Base-by-base conservation (phyloP, 208 protist genomes). In the Phytomonas francai region DNA sequence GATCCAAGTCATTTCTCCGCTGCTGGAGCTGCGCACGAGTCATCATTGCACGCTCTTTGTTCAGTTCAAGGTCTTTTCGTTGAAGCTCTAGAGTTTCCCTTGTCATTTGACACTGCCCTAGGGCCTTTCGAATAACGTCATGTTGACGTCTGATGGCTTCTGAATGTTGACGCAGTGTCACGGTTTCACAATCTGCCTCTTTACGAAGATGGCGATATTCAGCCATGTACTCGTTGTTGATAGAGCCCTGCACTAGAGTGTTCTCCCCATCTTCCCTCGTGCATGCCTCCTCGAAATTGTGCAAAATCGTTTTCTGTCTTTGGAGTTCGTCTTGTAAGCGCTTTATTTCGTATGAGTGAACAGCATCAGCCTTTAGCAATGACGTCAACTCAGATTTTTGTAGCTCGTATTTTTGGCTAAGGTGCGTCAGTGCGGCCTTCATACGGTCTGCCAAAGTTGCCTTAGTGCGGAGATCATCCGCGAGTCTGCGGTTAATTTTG, bases 181-280 rank as follows among this genome's bases (percentile, higher is more conserved):
- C 87, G 0, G 90, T 94, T 66, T 85, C 76, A 65, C 89, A 93
- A 58, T 94, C 87, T 27, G 85, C 91, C 69, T 91, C 89, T 49
- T 88, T 89, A 31, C 86, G 80, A 63, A 97, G 84, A 32, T 69
- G 72, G 22, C 80, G 76, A 72, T 95, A 97, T 73, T 96, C 87
- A 28, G 31, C 75, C 22, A 91, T 70, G 57, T 95, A 73, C 39
- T 83, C 75, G 19, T 59, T 45, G 14, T n/a, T 85, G 32, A 97
- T 72, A 30, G 74, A 60, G 3, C 70, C 70, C 27, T 74, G 72
- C 9, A 68, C 68, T 11, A 75, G 71, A 5, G 71, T 69, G 36
- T 72, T 75, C 42, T 78, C 83, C 25, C 60, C 72, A 33, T 92
- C 77, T 31, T 95, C 86, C 49, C 85, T 73, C 9, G 67, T 71